These are phyloP conservation scores for Ceratobasidium sp. DNA, from an alignment of 1,284 basidiomycete species.

Conservation along the genomic window DNA sequence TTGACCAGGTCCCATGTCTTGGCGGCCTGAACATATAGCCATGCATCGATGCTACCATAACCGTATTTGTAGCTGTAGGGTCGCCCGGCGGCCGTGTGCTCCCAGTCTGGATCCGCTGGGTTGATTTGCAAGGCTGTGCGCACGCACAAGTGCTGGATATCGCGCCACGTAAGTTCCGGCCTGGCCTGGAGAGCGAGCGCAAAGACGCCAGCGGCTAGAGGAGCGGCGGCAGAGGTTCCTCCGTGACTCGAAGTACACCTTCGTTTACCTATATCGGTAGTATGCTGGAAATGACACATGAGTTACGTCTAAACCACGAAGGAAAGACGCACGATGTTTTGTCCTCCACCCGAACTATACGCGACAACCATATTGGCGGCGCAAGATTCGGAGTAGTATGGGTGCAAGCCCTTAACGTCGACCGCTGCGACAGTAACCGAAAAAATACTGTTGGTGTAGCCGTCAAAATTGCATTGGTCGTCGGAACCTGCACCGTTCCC, in stretches of 20 bases:
- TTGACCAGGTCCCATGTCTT: slow-evolving; percentile 89
- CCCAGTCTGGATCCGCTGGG: slow-evolving; percentile 94
- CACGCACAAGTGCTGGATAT: slow-evolving; percentile 92
- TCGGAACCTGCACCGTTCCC: slow-evolving; percentile 93
- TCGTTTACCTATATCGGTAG: slow-evolving; percentile 91
- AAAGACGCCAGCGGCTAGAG: slow-evolving; percentile 92
- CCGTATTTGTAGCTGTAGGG: slow-evolving; percentile 98
- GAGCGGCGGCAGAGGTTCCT: slow-evolving; percentile 97
- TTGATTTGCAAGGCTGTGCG: slow-evolving; percentile 84
- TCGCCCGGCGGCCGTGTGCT: slow-evolving; percentile 80
- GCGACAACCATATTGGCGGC: slow-evolving; percentile 97
- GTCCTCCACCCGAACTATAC: slow-evolving; percentile 95
- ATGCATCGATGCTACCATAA: slow-evolving; percentile 90
- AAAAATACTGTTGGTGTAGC: slow-evolving; percentile 98
- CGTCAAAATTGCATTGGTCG: slow-evolving; percentile 99
- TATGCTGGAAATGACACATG: slow-evolving; percentile 69
- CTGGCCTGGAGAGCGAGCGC: slow-evolving; percentile 86
- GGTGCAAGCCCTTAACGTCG: slow-evolving; percentile 92
- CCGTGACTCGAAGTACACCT: slow-evolving; percentile 89
- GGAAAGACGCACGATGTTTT: slow-evolving; percentile 80
- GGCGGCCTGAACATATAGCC: slow-evolving; percentile 83
- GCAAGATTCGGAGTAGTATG: slow-evolving; percentile 97
- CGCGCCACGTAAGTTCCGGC: slow-evolving; percentile 96
- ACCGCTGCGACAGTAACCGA: slow-evolving; percentile 95
- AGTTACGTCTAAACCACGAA: neutral